Conservation (phyloP, 2,329 filamentous ascomycete species). For the Fonsecaea multimorphosa region DNA sequence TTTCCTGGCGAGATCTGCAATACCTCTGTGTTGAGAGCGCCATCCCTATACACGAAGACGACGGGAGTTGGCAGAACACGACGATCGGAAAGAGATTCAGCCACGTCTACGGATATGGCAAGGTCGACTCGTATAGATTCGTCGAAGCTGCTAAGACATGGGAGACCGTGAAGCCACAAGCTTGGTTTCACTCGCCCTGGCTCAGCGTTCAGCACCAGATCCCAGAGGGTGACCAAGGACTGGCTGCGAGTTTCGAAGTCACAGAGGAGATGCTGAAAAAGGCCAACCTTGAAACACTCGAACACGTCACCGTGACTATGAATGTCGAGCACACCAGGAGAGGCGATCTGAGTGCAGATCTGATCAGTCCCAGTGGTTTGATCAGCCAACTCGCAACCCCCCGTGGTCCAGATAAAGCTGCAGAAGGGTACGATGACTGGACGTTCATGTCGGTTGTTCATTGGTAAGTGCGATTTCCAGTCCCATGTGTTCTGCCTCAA, state of each 20-base stretch:
- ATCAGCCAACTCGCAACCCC: slow-evolving; percentile 82
- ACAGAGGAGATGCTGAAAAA: slow-evolving; percentile 78
- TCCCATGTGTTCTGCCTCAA: neutral
- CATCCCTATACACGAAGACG: slow-evolving; percentile 75
- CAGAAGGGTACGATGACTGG: slow-evolving; percentile 85
- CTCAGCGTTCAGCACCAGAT: slow-evolving; percentile 84
- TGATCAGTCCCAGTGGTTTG: slow-evolving; percentile 81
- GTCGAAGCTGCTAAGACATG: slow-evolving; percentile 86
- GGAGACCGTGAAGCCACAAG: slow-evolving; percentile 89
- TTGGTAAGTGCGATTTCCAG: slow-evolving; percentile 66
- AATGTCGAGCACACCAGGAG: slow-evolving; percentile 86
- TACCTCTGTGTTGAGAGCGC: slow-evolving; percentile 87
- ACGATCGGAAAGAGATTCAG: slow-evolving; percentile 84
- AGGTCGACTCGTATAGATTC: slow-evolving; percentile 84
- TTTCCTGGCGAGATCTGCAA: slow-evolving; percentile 94
- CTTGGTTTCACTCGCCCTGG: slow-evolving; percentile 94
- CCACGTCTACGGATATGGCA: slow-evolving; percentile 94
- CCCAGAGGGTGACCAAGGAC: slow-evolving; percentile 80
- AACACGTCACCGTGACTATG: slow-evolving; percentile 98
- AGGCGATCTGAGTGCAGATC: slow-evolving; percentile 89
- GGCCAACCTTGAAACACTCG: slow-evolving; percentile 83
- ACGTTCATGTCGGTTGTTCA: slow-evolving; percentile 99
- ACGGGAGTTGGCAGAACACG: slow-evolving; percentile 80
- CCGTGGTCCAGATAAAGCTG: slow-evolving; percentile 70
- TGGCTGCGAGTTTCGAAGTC: slow-evolving; percentile 81